Base-by-base conservation (phyloP, 352 stramenopile species). In the Phytophthora ramorum region DNA sequence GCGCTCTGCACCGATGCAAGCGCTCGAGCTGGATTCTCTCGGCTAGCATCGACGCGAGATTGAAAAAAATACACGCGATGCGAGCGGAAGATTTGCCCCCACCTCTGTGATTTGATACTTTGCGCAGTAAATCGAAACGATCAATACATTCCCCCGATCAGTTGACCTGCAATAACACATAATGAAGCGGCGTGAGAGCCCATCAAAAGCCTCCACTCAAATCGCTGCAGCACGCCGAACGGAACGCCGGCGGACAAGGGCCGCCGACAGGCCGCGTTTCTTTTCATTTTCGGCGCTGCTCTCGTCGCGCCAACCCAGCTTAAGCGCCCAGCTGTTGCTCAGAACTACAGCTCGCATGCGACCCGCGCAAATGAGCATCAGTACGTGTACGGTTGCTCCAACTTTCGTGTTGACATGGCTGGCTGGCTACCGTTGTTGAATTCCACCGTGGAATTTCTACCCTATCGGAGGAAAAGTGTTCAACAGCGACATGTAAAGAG, bases 21-120 rank as follows among this genome's bases (percentile, higher is more conserved):
- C 19, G 46, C 46, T 35, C 14, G 45, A 70, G 63, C 58, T 77
- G 64, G 64, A 67, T 74, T 77, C 59, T 74, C 57, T 58, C 41
- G 47, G 62, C 63, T 66, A 69, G 63, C 62, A 73, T 73, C 58
- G 63, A 72, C 52, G 49, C 47, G 44, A 71, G 44, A 73, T 58
- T 58, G 55, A 62, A 72, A 75, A 71, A 72, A 72, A 68, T 62
- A 73, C 37, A 53, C 9, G 44, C 16, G 40, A 58, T 70, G 57
- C 49, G 22, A n/a, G n/a, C 3, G 20, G 32, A 17, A 16, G 69
- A 76, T 76, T 67, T 76, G 69, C 54, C 34, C n/a, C 61, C 50
- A 22, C 60, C 66, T 69, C 54, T 48, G 44, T 40, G 4, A 71
- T 50, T 1, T 0, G 6, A 66, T 74, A 44, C 1, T 37, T 24